phyloP scores from a whole-genome alignment of 164 flowering plant species.

The Taxillus chinensis region DNA sequence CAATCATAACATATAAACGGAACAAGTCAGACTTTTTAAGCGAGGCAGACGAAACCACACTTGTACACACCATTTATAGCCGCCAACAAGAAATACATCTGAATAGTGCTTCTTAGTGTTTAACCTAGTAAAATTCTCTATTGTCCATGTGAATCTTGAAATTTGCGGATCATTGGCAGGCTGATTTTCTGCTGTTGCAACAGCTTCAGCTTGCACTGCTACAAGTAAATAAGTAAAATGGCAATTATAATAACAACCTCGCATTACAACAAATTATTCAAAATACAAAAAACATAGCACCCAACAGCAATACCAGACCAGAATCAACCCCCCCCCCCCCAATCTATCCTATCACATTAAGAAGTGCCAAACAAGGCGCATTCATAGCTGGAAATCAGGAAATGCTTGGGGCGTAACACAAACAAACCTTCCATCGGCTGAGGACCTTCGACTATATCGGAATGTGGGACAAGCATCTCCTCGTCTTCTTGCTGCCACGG shows the following conservation, averaged over 20 bases:
- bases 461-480: slow-evolving; percentile 85
- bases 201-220: slow-evolving; percentile 46
- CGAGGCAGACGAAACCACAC: neutral
- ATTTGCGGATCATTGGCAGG: slow-evolving; percentile 56
- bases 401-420: neutral
- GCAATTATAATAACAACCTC: slow-evolving; percentile 4
- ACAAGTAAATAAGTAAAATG: slow-evolving; percentile 5
- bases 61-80: slow-evolving; percentile 50
- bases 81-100: slow-evolving; percentile 51
- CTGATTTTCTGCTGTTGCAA: slow-evolving; percentile 52
- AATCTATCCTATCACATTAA: no score
- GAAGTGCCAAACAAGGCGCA: no score
- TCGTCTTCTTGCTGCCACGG: slow-evolving; percentile 75
- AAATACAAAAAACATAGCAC: no score
- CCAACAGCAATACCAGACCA: no score
- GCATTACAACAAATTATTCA: no score
- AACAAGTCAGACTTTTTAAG: neutral
- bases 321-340: no score
- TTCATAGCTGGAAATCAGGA: neutral
- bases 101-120: slow-evolving; percentile 72
- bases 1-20: neutral
- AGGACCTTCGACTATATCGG: slow-evolving; percentile 70
- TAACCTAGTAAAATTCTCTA: slow-evolving; percentile 58
- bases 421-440: slow-evolving; percentile 63
- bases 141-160: slow-evolving; percentile 62